These are phyloP conservation scores for Trichocladium antarcticum DNA, from an alignment of 495 filamentous ascomycete species.

Conservation along the genomic window DNA sequence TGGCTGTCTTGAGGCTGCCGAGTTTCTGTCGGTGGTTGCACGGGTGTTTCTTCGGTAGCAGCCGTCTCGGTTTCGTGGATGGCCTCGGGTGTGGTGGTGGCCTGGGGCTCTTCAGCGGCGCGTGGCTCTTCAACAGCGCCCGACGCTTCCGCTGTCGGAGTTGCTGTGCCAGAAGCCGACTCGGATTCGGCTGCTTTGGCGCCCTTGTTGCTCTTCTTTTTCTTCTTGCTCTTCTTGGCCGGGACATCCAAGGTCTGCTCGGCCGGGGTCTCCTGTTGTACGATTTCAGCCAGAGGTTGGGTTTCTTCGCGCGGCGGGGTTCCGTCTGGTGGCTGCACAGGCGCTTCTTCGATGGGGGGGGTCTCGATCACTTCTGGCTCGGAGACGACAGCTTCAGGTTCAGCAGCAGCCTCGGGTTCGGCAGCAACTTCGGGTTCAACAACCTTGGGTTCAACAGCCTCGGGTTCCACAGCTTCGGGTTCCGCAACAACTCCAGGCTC, in stretches of 20 bases:
- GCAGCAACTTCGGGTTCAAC: too few species aligned
- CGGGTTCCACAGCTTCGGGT: too few species aligned
- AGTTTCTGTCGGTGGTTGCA: background rate
- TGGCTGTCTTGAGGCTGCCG: background rate
- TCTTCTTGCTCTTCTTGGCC: constrained; percentile 21
- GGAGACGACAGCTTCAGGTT: too few species aligned
- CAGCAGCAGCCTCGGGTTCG: constrained; percentile 12
- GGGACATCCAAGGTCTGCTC: constrained; percentile 4
- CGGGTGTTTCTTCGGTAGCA: background rate
- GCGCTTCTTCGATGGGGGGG: background rate
- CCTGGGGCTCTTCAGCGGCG: background rate
- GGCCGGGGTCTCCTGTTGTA: background rate
- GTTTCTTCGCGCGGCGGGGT: background rate
- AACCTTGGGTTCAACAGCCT: background rate
- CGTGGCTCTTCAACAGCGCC: constrained; percentile 3
- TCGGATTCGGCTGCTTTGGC: constrained; percentile 11
- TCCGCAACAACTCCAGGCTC: constrained; percentile 13
- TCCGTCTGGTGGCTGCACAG: background rate
- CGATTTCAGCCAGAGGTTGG: background rate
- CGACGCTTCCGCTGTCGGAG: constrained; percentile 10
- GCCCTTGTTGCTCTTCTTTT: constrained; percentile 19
- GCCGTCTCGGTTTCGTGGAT: background rate
- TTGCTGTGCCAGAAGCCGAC: constrained; percentile 8
- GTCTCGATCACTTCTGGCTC: background rate
- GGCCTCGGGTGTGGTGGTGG: background rate